Evolutionary conservation across 2,329 filamentous ascomycete species (phyloP).

Genomic region (Raffaelea ambrosiae): DNA sequence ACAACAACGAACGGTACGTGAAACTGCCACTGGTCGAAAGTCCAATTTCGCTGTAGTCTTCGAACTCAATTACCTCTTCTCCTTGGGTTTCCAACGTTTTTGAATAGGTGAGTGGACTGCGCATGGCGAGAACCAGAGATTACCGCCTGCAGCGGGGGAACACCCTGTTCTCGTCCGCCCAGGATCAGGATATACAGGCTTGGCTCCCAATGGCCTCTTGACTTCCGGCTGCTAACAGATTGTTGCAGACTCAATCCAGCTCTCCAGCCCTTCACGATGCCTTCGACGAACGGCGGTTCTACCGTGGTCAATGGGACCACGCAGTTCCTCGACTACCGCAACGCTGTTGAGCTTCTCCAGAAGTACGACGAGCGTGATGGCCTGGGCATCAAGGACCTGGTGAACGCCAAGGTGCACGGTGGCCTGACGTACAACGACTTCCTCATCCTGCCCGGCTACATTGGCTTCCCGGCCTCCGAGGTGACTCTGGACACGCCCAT

Average conservation of each 20-base stretch:
- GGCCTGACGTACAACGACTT: constrained; percentile 99
- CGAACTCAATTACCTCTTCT: constrained; percentile 11
- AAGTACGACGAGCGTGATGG: constrained; percentile 79
- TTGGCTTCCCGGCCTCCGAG: constrained; percentile 89
- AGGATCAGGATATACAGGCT: no score
- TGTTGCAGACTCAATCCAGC: no score
- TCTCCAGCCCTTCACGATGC: constrained; percentile 45
- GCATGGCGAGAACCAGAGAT: no score
- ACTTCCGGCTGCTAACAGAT: neutral
- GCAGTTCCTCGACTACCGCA: constrained; percentile 62
- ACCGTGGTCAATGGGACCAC: constrained; percentile 42
- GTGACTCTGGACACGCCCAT: constrained; percentile 84
- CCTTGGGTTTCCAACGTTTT: neutral
- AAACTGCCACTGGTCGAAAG: constrained; percentile 16
- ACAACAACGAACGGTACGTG: constrained; percentile 15
- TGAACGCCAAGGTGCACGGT: constrained; percentile 86
- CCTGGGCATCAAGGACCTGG: constrained; percentile 73
- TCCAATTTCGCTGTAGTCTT: constrained; percentile 16
- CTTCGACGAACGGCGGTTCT: constrained; percentile 59
- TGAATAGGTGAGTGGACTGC: neutral
- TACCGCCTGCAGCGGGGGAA: no score
- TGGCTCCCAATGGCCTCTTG: no score
- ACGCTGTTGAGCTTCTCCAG: constrained; percentile 71
- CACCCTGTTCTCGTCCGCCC: no score
- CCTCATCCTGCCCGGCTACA: constrained; percentile 91